Evolutionary conservation across 2,329 filamentous ascomycete species (phyloP).

Genomic region (Dendrostoma leiphaemia): DNA sequence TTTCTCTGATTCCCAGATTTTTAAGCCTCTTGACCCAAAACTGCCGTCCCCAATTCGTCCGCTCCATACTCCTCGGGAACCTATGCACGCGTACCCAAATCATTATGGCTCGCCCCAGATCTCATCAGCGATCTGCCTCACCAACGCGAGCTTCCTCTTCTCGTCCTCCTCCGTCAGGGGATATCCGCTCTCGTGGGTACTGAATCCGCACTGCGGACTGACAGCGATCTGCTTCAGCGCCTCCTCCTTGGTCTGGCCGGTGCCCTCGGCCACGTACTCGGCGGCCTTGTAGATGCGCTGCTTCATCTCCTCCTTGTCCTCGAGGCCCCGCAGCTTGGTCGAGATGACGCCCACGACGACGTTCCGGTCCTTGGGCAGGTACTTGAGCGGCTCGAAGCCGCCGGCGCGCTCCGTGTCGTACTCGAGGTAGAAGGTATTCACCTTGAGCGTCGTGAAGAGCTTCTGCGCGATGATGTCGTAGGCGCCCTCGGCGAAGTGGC

Average conservation of each 20-base stretch:
- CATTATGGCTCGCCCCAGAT: conserved; percentile 59
- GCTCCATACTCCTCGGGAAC: no score
- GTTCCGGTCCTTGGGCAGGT: conserved; percentile 58
- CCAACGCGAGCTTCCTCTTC: conserved; percentile 69
- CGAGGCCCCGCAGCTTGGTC: conserved; percentile 60
- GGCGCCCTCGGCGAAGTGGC: conserved; percentile 64
- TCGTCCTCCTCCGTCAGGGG: conserved; percentile 67
- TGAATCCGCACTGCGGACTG: conserved; percentile 72
- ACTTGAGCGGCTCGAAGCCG: conserved; percentile 63
- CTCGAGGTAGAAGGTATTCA: conserved; percentile 68
- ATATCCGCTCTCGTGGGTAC: conserved; percentile 73
- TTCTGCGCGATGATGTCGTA: conserved; percentile 67
- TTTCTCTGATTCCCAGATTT: background rate
- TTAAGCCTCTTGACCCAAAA: background rate
- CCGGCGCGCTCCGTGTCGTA: conserved; percentile 66
- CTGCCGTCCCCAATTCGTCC: conserved; percentile 37
- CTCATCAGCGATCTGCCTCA: conserved; percentile 69
- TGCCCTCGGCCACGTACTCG: conserved; percentile 67
- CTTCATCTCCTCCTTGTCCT: conserved; percentile 64
- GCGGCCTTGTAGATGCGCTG: conserved; percentile 58
- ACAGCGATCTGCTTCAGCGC: conserved; percentile 67
- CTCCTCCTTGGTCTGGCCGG: conserved; percentile 61
- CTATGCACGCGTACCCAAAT: conserved; percentile 40
- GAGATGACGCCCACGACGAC: conserved; percentile 64
- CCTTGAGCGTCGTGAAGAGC: conserved; percentile 61